phyloP scores from a whole-genome alignment of 192 early-diverging fungal species.

The Kickxella alabastrina region DNA sequence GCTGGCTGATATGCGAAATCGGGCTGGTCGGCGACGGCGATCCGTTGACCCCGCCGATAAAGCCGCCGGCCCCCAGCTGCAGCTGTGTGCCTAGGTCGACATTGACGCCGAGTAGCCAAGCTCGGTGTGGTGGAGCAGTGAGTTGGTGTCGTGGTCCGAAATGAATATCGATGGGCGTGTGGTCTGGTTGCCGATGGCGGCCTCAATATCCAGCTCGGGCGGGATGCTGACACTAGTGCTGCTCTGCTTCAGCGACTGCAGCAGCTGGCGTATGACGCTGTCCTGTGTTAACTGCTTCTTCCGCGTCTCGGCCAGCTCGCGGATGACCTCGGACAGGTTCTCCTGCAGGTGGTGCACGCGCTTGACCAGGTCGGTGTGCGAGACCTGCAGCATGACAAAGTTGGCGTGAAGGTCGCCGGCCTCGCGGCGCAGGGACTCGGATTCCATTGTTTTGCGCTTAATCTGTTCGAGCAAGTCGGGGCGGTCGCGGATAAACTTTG shows the following conservation, averaged over 20 bases:
- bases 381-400: constrained; percentile 71
- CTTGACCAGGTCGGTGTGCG: constrained; percentile 70
- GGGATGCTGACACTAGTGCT: constrained; percentile 26
- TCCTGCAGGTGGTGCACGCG: constrained; percentile 72
- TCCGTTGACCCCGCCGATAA: constrained; percentile 32
- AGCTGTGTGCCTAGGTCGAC: constrained; percentile 42
- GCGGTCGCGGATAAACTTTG: constrained; percentile 72
- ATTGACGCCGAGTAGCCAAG: constrained; percentile 45
- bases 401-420: constrained; percentile 73
- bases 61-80: constrained; percentile 35
- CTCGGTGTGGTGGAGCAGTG: constrained; percentile 41
- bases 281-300: constrained; percentile 68
- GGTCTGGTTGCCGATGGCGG: constrained; percentile 41
- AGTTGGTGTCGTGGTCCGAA: constrained; percentile 50
- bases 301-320: constrained; percentile 70
- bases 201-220: constrained; percentile 42
- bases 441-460: constrained; percentile 87
- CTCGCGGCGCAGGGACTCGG: constrained; percentile 67
- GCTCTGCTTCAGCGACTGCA: constrained; percentile 50
- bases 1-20: constrained; percentile 35
- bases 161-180: constrained; percentile 50
- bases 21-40: constrained; percentile 44
- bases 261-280: constrained; percentile 61
- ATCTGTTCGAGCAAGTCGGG: constrained; percentile 84
- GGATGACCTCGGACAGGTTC: constrained; percentile 64